Conservation (phyloP, 257 asterid genomes). For the Perilla frutescens region DNA sequence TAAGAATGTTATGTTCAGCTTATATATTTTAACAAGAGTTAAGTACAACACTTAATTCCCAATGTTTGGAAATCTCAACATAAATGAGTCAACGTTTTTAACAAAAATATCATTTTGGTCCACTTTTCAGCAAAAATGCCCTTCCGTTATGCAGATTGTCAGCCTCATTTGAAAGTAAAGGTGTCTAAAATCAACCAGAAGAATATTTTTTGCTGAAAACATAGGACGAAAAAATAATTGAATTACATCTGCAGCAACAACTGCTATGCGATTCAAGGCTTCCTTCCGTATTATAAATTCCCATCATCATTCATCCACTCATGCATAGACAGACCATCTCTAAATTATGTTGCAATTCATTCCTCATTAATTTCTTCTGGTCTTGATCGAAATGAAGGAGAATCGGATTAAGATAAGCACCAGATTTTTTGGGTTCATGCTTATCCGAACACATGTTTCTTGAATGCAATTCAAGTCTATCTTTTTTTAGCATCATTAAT, state of each 20-base stretch:
- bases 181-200: too few relatives aligned
- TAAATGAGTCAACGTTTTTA: too few relatives aligned
- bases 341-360: neutral
- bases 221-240: neutral
- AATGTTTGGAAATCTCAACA: too few relatives aligned
- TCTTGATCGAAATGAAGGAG: neutral
- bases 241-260: slow-evolving; percentile 13
- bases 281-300: too few relatives aligned
- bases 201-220: neutral
- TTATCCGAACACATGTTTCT: slow-evolving; percentile 7
- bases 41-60: too few relatives aligned
- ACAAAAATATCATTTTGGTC: too few relatives aligned
- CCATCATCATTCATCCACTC: neutral
- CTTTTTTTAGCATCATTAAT: neutral
- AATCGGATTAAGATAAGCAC: neutral
- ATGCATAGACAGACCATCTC: too few relatives aligned
- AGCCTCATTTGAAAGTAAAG: too few relatives aligned
- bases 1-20: neutral
- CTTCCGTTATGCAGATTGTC: too few relatives aligned
- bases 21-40: too few relatives aligned
- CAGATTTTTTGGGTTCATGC: neutral
- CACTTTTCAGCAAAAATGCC: too few relatives aligned
- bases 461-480: slow-evolving; percentile 19
- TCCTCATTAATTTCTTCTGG: slow-evolving; percentile 15
- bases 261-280: neutral